phyloP scores from a whole-genome alignment of 2,329 filamentous ascomycete genomes.

The Diaporthe citrichinensis region DNA sequence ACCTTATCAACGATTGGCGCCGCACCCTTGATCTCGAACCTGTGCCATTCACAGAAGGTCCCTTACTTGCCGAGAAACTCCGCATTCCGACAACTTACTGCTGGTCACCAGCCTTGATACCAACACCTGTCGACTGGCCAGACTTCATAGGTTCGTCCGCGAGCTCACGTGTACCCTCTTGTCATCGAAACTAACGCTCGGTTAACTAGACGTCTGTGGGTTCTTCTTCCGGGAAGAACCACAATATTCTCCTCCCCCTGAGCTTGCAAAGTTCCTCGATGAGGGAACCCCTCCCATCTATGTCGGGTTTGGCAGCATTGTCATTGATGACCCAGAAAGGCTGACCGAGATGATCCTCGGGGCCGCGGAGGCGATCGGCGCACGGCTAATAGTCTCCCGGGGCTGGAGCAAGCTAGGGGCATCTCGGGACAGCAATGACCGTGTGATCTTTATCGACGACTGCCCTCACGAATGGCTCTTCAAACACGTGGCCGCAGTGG shows the following conservation, averaged over 20 bases:
- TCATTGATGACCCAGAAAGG: slow-evolving; percentile 71
- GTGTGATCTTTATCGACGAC: slow-evolving; percentile 73
- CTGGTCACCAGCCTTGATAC: slow-evolving; percentile 13
- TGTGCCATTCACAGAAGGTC: background rate
- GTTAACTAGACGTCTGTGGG: slow-evolving; percentile 66
- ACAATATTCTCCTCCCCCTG: slow-evolving; percentile 66
- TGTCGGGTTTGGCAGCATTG: slow-evolving; percentile 77
- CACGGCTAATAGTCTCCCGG: slow-evolving; percentile 73
- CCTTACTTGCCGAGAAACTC: background rate
- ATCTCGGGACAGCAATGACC: slow-evolving; percentile 45
- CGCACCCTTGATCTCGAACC: slow-evolving; percentile 15
- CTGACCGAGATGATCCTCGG: slow-evolving; percentile 72
- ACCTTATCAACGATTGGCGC: background rate
- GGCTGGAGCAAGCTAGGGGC: slow-evolving; percentile 74
- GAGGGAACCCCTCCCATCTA: slow-evolving; percentile 72
- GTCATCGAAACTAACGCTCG: background rate
- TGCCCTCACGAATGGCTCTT: slow-evolving; percentile 78
- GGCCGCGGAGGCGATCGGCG: slow-evolving; percentile 69
- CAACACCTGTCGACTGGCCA: background rate
- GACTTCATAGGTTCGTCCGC: background rate
- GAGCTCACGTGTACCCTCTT: too few relatives aligned
- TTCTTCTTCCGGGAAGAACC: slow-evolving; percentile 73
- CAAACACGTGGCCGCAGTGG: slow-evolving; percentile 68
- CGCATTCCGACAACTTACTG: slow-evolving; percentile 2
- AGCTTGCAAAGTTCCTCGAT: slow-evolving; percentile 66